These are phyloP conservation scores for Hypoxylon cercidicola DNA, from an alignment of 495 filamentous ascomycete genomes.

Conservation along the genomic window DNA sequence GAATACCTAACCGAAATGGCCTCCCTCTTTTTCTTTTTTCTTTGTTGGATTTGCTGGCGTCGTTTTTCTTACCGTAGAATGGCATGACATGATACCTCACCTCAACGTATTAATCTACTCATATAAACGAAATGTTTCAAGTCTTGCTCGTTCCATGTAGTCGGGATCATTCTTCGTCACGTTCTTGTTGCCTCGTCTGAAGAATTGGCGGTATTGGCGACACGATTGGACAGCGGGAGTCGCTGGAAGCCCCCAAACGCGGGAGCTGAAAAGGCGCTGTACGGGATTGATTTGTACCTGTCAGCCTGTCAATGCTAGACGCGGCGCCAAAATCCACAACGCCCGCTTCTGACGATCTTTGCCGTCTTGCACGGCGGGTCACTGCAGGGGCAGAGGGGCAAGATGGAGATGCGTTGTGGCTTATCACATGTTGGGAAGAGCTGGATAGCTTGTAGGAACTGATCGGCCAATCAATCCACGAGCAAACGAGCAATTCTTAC, in stretches of 20 bases:
- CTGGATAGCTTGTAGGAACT: slow-evolving; percentile 1
- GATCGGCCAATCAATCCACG: slow-evolving; percentile 1
- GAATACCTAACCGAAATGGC: not conserved
- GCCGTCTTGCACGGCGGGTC: slow-evolving; percentile 1
- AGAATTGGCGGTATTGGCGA: slow-evolving; percentile 4
- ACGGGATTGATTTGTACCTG: slow-evolving; percentile 8
- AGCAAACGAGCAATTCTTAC: slow-evolving; percentile 10
- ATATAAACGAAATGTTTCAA: slow-evolving; percentile 22
- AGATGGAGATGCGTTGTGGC: slow-evolving; percentile 7
- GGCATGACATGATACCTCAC: slow-evolving; percentile 8
- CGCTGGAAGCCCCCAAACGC: slow-evolving; percentile 4
- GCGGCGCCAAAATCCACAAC: not conserved
- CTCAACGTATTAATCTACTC: not conserved
- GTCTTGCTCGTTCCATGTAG: slow-evolving; percentile 10
- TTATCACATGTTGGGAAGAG: not conserved
- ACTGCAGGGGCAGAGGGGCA: slow-evolving; percentile 22
- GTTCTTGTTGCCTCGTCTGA: slow-evolving; percentile 3
- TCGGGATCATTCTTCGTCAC: slow-evolving; percentile 13
- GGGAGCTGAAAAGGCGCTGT: not conserved
- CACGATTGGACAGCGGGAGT: slow-evolving; percentile 12
- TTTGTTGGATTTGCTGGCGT: slow-evolving; percentile 28
- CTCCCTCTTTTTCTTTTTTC: too few relatives aligned
- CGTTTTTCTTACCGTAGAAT: not conserved
- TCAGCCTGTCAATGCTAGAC: slow-evolving; percentile 25
- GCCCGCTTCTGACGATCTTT: slow-evolving; percentile 29